Evolutionary conservation across 495 filamentous ascomycete species (phyloP), one percentile per base, ranked within the genome.

Genomic region (Penicillium herquei): DNA sequence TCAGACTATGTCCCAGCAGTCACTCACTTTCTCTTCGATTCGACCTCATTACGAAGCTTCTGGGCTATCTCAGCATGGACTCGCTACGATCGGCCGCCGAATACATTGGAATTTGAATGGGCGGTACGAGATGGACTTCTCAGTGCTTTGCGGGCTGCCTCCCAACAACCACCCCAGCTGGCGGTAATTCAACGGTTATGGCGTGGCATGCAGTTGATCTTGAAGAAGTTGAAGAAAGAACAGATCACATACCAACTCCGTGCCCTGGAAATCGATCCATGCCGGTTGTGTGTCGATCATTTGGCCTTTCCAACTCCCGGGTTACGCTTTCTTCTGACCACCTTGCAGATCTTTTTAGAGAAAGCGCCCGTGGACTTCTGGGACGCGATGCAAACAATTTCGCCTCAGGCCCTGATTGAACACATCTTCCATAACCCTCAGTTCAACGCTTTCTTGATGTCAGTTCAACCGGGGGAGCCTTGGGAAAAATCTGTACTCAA

Each of bases 321-420:
- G 10, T 72, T 95, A 46, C 70, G 77, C 10, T 73, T 84, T 57
- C 70, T 92, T 6, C 63, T 94, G 30, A 80, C 84, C 54, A 83
- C 84, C 1, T 82, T 94, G 46, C 78, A 80, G 31, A 76, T 68
- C 9, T 76, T 96, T 12, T 71, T 97, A 41, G 81, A 85, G 52
- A 88, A 88, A 54, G 87, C 89, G 0, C 81, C 89, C 0, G 80
- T 78, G 41, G 87, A 88, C 52, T 95, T 96, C 61, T 96, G 92
- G 92, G 86, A 87, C 57, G 88, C 90, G 1, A 88, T 91, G 75
- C 87, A 88, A 32, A 79, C 87, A 13, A 88, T 91, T 43, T 87
- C 87, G 2, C 86, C 90, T 7, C 82, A 84, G 32, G 78, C 83
- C 30, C 77, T 96, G 39, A 82, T 88, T 45, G 89, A 95, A 57